Evolutionary conservation across 1,284 basidiomycete species (phyloP).

Genomic region (Farysia itapuensis): DNA sequence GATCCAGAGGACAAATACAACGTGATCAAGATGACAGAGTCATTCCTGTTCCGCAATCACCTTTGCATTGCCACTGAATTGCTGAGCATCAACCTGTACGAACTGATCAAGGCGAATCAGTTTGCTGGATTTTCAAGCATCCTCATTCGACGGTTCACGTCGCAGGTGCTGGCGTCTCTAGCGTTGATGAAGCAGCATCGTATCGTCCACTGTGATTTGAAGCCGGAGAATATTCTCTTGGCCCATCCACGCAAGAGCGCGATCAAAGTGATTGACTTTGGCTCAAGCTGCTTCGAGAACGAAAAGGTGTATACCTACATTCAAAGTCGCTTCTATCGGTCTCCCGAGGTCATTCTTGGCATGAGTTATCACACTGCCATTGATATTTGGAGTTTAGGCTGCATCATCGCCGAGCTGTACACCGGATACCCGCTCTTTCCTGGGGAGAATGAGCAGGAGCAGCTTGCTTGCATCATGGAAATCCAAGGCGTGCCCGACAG

Average conservation of each 20-base stretch:
- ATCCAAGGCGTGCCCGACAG: slow-evolving; percentile 93
- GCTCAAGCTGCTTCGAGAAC: slow-evolving; percentile 95
- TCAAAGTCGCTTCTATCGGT: slow-evolving; percentile 93
- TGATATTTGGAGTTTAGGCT: slow-evolving; percentile 97
- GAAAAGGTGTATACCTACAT: slow-evolving; percentile 99
- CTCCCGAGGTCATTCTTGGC: slow-evolving; percentile 69
- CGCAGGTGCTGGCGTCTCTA: slow-evolving; percentile 88
- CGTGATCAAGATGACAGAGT: slow-evolving; percentile 97
- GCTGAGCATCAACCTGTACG: slow-evolving; percentile 97
- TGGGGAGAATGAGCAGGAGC: slow-evolving; percentile 94
- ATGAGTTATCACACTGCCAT: slow-evolving; percentile 67
- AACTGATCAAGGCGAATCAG: slow-evolving; percentile 97
- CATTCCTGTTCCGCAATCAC: slow-evolving; percentile 97
- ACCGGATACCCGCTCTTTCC: slow-evolving; percentile 99
- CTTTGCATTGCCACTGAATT: slow-evolving; percentile 98
- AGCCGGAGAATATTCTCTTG: slow-evolving; percentile 97
- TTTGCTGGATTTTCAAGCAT: slow-evolving; percentile 95
- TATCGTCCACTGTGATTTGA: slow-evolving; percentile 99
- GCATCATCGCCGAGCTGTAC: slow-evolving; percentile 94
- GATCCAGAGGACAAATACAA: slow-evolving; percentile 94
- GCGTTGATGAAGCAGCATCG: slow-evolving; percentile 92
- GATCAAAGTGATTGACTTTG: slow-evolving; percentile 99
- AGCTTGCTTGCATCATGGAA: slow-evolving; percentile 99
- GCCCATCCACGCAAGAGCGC: slow-evolving; percentile 92
- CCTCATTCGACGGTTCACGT: slow-evolving; percentile 92